These are phyloP conservation scores for Sporobolomyces pararoseus DNA, from an alignment of 768 basidiomycete species.

Conservation along the genomic window DNA sequence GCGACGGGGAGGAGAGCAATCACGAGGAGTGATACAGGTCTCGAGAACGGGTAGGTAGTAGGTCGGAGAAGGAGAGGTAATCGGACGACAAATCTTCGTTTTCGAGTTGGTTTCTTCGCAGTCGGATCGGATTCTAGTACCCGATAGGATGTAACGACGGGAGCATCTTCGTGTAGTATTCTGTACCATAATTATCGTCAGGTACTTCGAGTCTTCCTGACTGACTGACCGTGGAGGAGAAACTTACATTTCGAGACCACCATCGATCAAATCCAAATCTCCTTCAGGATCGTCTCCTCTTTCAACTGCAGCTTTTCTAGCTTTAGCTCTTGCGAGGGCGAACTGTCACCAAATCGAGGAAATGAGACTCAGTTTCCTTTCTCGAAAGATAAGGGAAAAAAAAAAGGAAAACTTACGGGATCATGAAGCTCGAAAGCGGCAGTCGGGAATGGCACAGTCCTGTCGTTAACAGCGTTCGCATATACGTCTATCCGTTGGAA, in stretches of 20 bases:
- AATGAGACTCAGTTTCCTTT: not conserved
- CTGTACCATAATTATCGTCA: constrained; percentile 46
- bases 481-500: constrained; percentile 72
- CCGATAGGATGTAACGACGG: constrained; percentile 60
- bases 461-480: constrained; percentile 68
- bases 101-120: constrained; percentile 48
- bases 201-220: not conserved
- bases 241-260: constrained; percentile 25
- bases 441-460: constrained; percentile 77
- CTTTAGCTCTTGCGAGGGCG: constrained; percentile 34
- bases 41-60: constrained; percentile 50
- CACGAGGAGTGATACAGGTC: constrained; percentile 49
- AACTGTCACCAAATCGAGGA: constrained; percentile 3
- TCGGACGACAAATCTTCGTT: constrained; percentile 59
- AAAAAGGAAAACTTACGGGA: constrained; percentile 44
- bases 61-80: constrained; percentile 67
- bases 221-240: constrained; percentile 48
- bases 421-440: constrained; percentile 68
- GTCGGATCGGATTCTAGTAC: constrained; percentile 59
- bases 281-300: constrained; percentile 65
- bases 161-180: constrained; percentile 50
- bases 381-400: constrained; percentile 50
- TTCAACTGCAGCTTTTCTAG: constrained; percentile 44
- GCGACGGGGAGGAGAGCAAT: constrained; percentile 34
- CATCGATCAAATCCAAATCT: constrained; percentile 15